phyloP scores from a whole-genome alignment of 2,329 filamentous ascomycete species.

The Tothia fuscella region DNA sequence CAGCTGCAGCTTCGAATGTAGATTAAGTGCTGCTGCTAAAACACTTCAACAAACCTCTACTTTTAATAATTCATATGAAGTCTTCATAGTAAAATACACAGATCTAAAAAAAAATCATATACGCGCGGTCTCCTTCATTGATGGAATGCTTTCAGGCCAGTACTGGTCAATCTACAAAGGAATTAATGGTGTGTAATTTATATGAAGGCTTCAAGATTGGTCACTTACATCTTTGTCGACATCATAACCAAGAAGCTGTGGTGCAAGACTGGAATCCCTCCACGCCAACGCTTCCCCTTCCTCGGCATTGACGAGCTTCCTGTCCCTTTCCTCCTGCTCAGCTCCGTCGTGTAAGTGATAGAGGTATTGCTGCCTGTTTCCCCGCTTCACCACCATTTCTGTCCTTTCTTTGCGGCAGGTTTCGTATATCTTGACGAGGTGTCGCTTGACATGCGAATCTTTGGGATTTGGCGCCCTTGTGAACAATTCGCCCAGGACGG shows the following conservation, averaged over 20 bases:
- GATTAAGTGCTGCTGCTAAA: no score
- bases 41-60: no score
- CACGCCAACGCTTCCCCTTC: conserved; percentile 17
- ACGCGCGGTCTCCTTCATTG: not conserved
- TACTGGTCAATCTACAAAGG: conserved; percentile 2
- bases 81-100: no score
- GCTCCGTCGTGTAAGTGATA: conserved; percentile 50
- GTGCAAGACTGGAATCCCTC: conserved; percentile 4
- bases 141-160: not conserved
- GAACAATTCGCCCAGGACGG: conserved; percentile 14
- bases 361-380: conserved; percentile 49
- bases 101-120: not conserved
- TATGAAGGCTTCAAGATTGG: not conserved
- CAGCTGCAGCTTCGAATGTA: no score
- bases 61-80: no score
- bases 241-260: conserved; percentile 1
- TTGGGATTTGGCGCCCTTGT: not conserved
- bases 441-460: not conserved
- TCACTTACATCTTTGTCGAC: conserved; percentile 3
- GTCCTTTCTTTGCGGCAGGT: conserved; percentile 46
- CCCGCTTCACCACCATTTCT: conserved; percentile 45
- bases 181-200: not conserved
- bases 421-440: conserved; percentile 36
- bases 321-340: conserved; percentile 43
- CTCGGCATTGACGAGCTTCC: conserved; percentile 18